These are phyloP conservation scores for Aphanomyces astaci DNA, from an alignment of 352 stramenopile genomes.

Conservation along the genomic window DNA sequence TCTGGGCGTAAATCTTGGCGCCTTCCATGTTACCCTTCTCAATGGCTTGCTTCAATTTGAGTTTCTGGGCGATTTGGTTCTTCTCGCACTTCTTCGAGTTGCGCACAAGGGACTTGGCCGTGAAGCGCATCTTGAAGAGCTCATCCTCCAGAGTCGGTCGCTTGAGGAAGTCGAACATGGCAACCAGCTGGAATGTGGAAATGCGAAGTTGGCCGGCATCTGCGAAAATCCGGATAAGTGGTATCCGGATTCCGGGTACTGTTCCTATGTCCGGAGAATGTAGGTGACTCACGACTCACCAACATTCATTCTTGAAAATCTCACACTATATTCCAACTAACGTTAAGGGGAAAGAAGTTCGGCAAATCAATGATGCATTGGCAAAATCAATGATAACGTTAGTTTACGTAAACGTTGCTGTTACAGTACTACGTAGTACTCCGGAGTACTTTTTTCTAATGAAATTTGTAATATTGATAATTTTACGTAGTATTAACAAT, in stretches of 20 bases:
- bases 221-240: neutral
- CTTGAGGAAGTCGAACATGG: conserved; percentile 22
- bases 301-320: neutral
- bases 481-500: no score
- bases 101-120: conserved; percentile 80
- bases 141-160: conserved; percentile 66
- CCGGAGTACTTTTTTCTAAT: no score
- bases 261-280: neutral
- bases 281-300: neutral
- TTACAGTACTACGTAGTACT: no score
- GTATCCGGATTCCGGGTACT: no score
- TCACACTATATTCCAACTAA: no score
- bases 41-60: conserved; percentile 96
- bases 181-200: neutral
- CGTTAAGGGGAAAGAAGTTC: neutral
- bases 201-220: neutral
- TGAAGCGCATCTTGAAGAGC: conserved; percentile 88
- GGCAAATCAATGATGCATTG: no score
- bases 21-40: conserved; percentile 96
- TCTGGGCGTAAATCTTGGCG: conserved; percentile 95
- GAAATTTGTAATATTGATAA: no score
- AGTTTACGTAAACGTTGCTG: no score
- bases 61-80: conserved; percentile 90
- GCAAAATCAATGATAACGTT: no score
- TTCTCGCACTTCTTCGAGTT: conserved; percentile 98